A percentile compares a stretch with the other conserved stretches of the same genome.
Evolutionary conservation across 768 basidiomycete genomes (phyloP).

Genomic region (Boletus huronensis): DNA sequence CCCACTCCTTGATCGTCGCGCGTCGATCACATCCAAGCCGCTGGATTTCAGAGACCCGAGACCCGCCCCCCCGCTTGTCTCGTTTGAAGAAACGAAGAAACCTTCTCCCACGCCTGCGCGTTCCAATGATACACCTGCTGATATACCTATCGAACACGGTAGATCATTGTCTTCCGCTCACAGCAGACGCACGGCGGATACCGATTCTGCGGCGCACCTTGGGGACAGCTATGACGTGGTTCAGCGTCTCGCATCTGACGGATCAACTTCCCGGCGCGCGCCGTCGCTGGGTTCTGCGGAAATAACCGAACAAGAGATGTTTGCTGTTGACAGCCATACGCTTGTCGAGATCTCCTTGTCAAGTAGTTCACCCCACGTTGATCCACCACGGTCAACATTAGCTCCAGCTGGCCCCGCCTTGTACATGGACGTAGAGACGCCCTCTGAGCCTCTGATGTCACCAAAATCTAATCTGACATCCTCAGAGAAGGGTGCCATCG

Average conservation of each 20-base stretch:
- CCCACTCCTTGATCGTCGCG: constrained; percentile 57
- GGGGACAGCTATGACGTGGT: constrained; percentile 68
- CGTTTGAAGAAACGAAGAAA: constrained; percentile 48
- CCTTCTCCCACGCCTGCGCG: constrained; percentile 7
- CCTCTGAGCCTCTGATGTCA: background rate
- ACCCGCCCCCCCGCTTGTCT: constrained; percentile 61
- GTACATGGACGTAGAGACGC: constrained; percentile 2
- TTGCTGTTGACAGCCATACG: constrained; percentile 5
- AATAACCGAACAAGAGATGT: constrained; percentile 18
- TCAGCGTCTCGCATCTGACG: constrained; percentile 42
- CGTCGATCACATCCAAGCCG: constrained; percentile 37
- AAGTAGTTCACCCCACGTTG: constrained; percentile 4
- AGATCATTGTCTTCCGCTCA: constrained; percentile 44
- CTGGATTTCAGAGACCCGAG: constrained; percentile 77
- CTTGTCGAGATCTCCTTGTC: constrained; percentile 11
- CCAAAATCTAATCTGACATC: background rate
- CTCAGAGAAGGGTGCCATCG: constrained; percentile 21
- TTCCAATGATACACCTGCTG: constrained; percentile 13
- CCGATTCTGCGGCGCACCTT: constrained; percentile 63
- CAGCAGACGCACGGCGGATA: constrained; percentile 62
- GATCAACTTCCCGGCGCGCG: constrained; percentile 23
- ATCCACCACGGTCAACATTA: constrained; percentile 19
- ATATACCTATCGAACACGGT: constrained; percentile 25
- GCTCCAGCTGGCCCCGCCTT: constrained; percentile 1
- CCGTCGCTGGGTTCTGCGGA: constrained; percentile 26